Percentiles rank a stretch among this genome's conserved stretches.
phyloP scores from a whole-genome alignment of 352 stramenopile genomes.

The Phytophthora nicotianae region DNA sequence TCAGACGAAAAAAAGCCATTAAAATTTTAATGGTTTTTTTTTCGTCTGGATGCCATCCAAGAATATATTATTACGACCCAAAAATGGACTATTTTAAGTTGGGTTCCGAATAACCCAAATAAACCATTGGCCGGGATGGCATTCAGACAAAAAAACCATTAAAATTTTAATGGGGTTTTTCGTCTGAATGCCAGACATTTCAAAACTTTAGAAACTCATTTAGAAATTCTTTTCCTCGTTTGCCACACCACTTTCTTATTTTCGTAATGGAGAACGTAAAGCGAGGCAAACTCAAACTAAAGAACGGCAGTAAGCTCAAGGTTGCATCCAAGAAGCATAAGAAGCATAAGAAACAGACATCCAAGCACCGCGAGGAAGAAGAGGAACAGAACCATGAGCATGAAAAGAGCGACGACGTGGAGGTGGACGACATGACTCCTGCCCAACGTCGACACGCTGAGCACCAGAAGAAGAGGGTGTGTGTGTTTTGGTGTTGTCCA shows the following conservation, averaged over 20 bases:
- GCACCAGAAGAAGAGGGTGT: conserved; percentile 79
- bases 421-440: conserved; percentile 65
- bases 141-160: too few species aligned
- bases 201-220: too few species aligned
- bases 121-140: too few species aligned
- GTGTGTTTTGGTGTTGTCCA: conserved; percentile 20
- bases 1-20: too few species aligned
- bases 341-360: conserved; percentile 59
- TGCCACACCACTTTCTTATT: conserved; percentile 11
- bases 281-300: conserved; percentile 86
- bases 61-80: too few species aligned
- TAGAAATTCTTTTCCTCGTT: not conserved
- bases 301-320: conserved; percentile 69
- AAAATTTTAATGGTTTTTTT: too few species aligned
- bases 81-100: too few species aligned
- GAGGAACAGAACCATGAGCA: conserved; percentile 22
- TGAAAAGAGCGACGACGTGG: conserved; percentile 23
- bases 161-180: too few species aligned
- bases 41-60: too few species aligned
- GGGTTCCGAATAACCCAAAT: too few species aligned
- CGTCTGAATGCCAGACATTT: too few species aligned
- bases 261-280: conserved; percentile 79
- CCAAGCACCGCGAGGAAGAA: conserved; percentile 44
- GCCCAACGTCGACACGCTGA: conserved; percentile 81
- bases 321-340: conserved; percentile 58